These are phyloP conservation scores for Candida pseudofarinosa DNA, from an alignment of 805 yeast species.

Conservation along the genomic window DNA sequence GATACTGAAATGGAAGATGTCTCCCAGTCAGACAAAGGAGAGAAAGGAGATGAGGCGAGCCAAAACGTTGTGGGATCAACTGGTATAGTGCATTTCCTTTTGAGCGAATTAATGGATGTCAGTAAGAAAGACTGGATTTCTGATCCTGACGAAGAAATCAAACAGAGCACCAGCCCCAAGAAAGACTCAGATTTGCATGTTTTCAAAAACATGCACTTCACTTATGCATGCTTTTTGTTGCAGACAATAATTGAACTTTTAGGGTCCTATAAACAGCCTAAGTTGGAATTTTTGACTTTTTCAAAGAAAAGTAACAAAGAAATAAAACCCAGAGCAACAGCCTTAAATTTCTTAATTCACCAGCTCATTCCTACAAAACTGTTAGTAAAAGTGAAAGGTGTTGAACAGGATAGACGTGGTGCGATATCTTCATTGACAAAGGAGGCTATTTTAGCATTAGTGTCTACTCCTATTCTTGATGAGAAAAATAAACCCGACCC, in stretches of 20 bases:
- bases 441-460: constrained; percentile 56
- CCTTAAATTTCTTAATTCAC: constrained; percentile 72
- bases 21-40: constrained; percentile 5
- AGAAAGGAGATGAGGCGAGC: neutral
- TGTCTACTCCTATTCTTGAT: constrained; percentile 54
- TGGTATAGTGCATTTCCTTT: constrained; percentile 60
- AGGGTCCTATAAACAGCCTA: constrained; percentile 74
- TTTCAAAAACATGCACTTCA: constrained; percentile 52
- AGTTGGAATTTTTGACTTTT: constrained; percentile 76
- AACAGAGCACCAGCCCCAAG: constrained; percentile 14
- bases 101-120: constrained; percentile 59
- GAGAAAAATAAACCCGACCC: constrained; percentile 44
- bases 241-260: constrained; percentile 67
- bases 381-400: constrained; percentile 31
- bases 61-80: constrained; percentile 21
- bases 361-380: constrained; percentile 62
- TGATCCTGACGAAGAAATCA: constrained; percentile 19
- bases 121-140: constrained; percentile 36
- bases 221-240: constrained; percentile 64
- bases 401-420: constrained; percentile 47
- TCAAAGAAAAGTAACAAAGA: constrained; percentile 49
- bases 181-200: constrained; percentile 25
- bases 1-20: constrained; percentile 30
- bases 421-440: constrained; percentile 61
- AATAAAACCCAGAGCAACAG: constrained; percentile 69